Evolutionary conservation across 1,284 basidiomycete genomes (phyloP), one percentile per base, ranked within the genome.

Genomic region (Naganishia cerealis): DNA sequence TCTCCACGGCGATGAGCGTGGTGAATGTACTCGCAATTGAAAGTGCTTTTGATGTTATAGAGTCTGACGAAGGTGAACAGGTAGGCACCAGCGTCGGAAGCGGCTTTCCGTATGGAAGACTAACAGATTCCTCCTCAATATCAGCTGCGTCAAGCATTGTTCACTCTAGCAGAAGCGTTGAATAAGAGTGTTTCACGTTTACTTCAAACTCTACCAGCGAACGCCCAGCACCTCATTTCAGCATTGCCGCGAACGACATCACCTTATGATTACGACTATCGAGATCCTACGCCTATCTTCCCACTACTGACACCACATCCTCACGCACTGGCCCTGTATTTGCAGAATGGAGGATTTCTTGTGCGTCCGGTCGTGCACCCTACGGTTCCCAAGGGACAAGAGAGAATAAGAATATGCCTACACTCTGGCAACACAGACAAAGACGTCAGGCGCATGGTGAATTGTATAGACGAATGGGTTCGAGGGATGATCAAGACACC

Each of bases 221-320:
- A 53, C 3, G 76, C 74, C 8, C 73, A 76, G 12, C 58, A 70
- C 3, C 18, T 62, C 4, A 59, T 77, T 21, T 63, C 61, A 24
- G 13, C 61, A 5, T 76, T 74, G 0, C 73, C 66, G 21, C 67
- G 72, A 0, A 71, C 75, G 1, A 59, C 71, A 8, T 65, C 70
- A 24, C 74, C 75, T 8, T 74, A 73, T 67, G 50, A 42, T 29
- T 38, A 38, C 38, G 38, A 53, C 24, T 53, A 38, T 42, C 50
- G 61, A 40, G 68, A 77, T 65, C 43, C 79, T 71, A 66, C 85
- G 1, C 92, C 92, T 0, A 97, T 99, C 70, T 86, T 94, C 65
- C 92, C 94, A 0, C 83, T 97, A 54, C 81, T 94, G 69, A 94
- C 92, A 0, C 81, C 87, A 0, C 82, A 86, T 15, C 89, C 94